Percentiles rank a stretch among this genome's conserved stretches.
Evolutionary conservation across 371 early-diverging fungal genomes (phyloP).

Genomic region (Coemansia sp.): DNA sequence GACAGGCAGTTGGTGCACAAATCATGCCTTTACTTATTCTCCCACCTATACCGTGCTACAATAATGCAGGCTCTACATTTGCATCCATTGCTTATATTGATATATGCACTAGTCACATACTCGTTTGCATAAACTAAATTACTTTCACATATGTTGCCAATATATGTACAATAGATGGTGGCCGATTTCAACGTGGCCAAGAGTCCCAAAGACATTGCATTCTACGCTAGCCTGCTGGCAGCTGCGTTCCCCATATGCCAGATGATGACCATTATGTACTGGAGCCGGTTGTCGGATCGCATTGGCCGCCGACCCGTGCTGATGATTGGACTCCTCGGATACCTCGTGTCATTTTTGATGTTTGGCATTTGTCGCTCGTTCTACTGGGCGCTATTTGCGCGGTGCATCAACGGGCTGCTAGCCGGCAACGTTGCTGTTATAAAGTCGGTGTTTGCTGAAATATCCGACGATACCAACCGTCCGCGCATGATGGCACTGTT

Average conservation of each 20-base stretch:
- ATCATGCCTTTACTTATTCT: background rate
- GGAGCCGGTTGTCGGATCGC: constrained; percentile 69
- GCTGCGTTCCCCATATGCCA: constrained; percentile 66
- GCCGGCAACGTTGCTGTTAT: constrained; percentile 84
- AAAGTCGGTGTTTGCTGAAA: constrained; percentile 85
- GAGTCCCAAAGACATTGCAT: constrained; percentile 60
- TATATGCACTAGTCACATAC: background rate
- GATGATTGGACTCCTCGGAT: constrained; percentile 74
- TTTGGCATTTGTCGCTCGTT: constrained; percentile 76
- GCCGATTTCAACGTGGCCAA: constrained; percentile 59
- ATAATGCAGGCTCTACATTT: background rate
- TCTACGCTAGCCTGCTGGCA: constrained; percentile 65
- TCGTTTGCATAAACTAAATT: background rate
- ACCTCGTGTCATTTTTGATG: constrained; percentile 60
- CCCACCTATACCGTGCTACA: too few species aligned
- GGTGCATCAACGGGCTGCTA: constrained; percentile 70
- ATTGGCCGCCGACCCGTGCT: constrained; percentile 81
- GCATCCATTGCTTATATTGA: background rate
- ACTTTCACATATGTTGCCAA: background rate
- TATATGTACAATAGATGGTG: constrained; percentile 55
- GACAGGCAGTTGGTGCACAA: background rate
- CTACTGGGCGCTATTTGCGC: constrained; percentile 64
- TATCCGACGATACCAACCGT: constrained; percentile 77
- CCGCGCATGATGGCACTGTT: constrained; percentile 60
- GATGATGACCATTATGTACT: constrained; percentile 59